phyloP scores from a whole-genome alignment of 2,329 filamentous ascomycete genomes.

The Curvularia sp. region DNA sequence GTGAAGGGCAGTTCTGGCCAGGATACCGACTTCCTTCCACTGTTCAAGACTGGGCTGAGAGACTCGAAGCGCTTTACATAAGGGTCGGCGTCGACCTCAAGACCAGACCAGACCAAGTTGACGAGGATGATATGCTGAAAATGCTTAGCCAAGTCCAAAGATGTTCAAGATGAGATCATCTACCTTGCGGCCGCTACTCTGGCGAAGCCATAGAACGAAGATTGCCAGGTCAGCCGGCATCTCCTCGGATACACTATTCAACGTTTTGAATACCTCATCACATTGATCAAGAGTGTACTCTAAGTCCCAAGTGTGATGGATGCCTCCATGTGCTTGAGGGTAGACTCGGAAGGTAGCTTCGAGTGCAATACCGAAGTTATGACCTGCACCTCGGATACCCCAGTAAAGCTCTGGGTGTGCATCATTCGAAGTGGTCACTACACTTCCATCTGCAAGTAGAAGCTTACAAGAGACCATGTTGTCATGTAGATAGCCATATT shows the following conservation, averaged over 20 bases:
- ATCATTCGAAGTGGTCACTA: neutral
- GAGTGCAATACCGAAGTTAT: slow-evolving; percentile 12
- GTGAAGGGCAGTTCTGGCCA: slow-evolving; percentile 14
- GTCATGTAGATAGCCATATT: slow-evolving; percentile 14
- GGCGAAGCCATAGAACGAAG: slow-evolving; percentile 11
- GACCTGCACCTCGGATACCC: slow-evolving; percentile 9
- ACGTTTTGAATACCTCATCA: slow-evolving; percentile 9
- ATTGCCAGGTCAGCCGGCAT: slow-evolving; percentile 13
- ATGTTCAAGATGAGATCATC: neutral
- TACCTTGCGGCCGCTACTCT: slow-evolving; percentile 13
- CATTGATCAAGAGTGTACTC: slow-evolving; percentile 11
- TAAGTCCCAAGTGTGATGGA: slow-evolving; percentile 14
- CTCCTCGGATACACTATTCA: slow-evolving; percentile 8
- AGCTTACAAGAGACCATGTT: slow-evolving; percentile 14
- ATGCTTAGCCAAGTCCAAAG: neutral
- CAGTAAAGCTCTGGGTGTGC: slow-evolving; percentile 7
- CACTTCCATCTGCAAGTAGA: slow-evolving; percentile 7
- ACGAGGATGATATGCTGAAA: slow-evolving; percentile 8
- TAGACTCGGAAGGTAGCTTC: slow-evolving; percentile 11
- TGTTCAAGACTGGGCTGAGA: slow-evolving; percentile 5
- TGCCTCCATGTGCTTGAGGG: slow-evolving; percentile 6
- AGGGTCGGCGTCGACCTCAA: neutral
- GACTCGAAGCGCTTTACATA: slow-evolving; percentile 12
- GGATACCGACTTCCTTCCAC: slow-evolving; percentile 7
- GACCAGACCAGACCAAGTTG: slow-evolving; percentile 12